phyloP scores from a whole-genome alignment of 352 stramenopile species.

The Blastocystis sp. region DNA sequence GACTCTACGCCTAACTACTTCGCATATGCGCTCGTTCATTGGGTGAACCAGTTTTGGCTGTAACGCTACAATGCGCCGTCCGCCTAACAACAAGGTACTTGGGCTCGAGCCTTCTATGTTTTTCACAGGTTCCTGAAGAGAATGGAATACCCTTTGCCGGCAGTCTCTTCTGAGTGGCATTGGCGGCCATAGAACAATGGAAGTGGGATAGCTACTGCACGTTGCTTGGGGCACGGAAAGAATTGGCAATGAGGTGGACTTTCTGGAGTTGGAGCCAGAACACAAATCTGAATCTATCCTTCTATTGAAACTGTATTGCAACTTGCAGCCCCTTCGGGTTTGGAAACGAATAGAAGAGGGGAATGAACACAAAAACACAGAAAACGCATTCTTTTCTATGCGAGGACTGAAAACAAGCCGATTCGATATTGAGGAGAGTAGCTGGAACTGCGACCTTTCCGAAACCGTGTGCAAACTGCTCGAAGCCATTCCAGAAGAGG shows the following conservation, averaged over 20 bases:
- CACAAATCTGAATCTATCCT: background rate
- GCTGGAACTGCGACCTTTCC: conserved; percentile 25
- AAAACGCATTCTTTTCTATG: conserved; percentile 36
- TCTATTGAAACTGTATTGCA: background rate
- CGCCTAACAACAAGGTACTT: too few relatives aligned
- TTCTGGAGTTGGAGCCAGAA: background rate
- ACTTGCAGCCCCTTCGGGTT: background rate
- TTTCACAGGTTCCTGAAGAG: too few relatives aligned
- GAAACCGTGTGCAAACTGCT: conserved; percentile 3
- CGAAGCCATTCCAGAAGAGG: conserved; percentile 25
- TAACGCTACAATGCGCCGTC: too few relatives aligned
- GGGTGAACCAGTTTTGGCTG: too few relatives aligned
- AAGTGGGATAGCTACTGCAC: too few relatives aligned
- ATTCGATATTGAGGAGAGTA: conserved; percentile 62
- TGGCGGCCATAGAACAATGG: too few relatives aligned
- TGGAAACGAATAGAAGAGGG: conserved; percentile 12
- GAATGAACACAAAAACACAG: background rate
- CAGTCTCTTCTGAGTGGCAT: too few relatives aligned
- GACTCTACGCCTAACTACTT: too few relatives aligned
- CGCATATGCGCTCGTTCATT: too few relatives aligned
- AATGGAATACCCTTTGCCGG: too few relatives aligned
- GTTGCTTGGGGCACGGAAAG: too few relatives aligned
- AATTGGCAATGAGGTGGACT: background rate
- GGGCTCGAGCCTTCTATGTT: too few relatives aligned
- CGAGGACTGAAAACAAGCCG: background rate